Evolutionary conservation across 2,329 filamentous ascomycete species (phyloP).

Genomic region (Cladosporium sp.): DNA sequence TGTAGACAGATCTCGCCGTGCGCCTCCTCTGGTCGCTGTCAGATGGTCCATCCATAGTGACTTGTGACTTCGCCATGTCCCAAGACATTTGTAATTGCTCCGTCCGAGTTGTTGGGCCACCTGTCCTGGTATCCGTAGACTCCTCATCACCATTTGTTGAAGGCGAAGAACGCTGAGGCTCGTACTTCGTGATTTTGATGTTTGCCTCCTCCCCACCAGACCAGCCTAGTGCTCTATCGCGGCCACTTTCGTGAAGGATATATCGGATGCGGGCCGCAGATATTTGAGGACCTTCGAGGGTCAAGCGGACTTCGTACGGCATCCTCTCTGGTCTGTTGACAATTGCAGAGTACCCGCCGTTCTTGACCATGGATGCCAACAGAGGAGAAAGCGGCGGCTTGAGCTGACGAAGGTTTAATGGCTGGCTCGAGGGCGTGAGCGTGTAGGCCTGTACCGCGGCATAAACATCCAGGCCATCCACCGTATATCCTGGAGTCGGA

Average conservation of each 20-base stretch:
- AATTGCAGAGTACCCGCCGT: conserved; percentile 30
- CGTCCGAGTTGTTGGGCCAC: neutral
- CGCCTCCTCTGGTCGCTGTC: conserved; percentile 32
- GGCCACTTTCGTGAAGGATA: conserved; percentile 25
- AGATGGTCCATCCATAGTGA: neutral
- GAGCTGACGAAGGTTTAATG: conserved; percentile 33
- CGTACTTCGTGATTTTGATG: conserved; percentile 25
- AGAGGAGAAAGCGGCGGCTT: conserved; percentile 31
- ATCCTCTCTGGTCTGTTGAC: conserved; percentile 24
- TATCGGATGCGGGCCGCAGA: conserved; percentile 18
- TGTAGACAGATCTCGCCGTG: conserved; percentile 37
- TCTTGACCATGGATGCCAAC: conserved; percentile 32
- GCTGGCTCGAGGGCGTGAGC: conserved; percentile 43
- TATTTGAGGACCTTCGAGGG: conserved; percentile 31
- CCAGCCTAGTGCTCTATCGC: conserved; percentile 26
- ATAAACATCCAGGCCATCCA: conserved; percentile 46
- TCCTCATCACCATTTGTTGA: neutral
- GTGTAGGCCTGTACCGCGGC: conserved; percentile 45
- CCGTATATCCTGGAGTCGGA: conserved; percentile 38
- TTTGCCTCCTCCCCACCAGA: conserved; percentile 22
- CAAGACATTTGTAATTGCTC: neutral
- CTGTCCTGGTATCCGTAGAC: neutral
- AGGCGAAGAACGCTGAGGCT: conserved; percentile 13
- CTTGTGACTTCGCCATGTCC: conserved; percentile 3
- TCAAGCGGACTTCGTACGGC: conserved; percentile 31